A percentile compares a stretch with the other conserved stretches of the same genome.
These are phyloP conservation scores for Ogataea nakhonphanomensis DNA, from an alignment of 805 yeast genomes.

Conservation along the genomic window DNA sequence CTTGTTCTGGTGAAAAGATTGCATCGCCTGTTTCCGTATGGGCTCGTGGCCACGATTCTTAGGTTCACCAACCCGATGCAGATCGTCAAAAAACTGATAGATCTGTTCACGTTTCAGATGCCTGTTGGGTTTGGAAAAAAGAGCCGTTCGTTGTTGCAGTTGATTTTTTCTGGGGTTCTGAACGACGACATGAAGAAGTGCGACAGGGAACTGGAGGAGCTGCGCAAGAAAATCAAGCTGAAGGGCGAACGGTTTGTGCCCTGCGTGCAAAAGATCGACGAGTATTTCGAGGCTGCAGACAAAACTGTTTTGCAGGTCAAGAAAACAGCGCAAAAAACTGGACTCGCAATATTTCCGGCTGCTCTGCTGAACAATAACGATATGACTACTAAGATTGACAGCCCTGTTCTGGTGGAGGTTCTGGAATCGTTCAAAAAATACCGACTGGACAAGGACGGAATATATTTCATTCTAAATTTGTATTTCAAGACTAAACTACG, in stretches of 20 bases:
- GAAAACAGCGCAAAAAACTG: slow-evolving; percentile 26
- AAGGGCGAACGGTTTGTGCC: slow-evolving; percentile 8
- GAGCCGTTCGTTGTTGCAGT: slow-evolving; percentile 64
- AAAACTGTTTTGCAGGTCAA: slow-evolving; percentile 29
- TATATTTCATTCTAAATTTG: slow-evolving; percentile 55
- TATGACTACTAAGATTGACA: slow-evolving; percentile 12
- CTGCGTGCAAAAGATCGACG: slow-evolving; percentile 27
- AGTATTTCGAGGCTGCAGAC: slow-evolving; percentile 28
- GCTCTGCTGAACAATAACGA: slow-evolving; percentile 26
- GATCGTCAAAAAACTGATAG: slow-evolving; percentile 75
- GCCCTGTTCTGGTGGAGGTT: slow-evolving; percentile 14
- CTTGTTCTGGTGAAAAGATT: slow-evolving; percentile 66
- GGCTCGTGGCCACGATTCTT: slow-evolving; percentile 69
- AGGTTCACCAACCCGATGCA: slow-evolving; percentile 84
- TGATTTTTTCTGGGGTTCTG: slow-evolving; percentile 66
- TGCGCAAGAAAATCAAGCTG: slow-evolving; percentile 40
- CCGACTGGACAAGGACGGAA: slow-evolving; percentile 29
- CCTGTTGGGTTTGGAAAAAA: slow-evolving; percentile 43
- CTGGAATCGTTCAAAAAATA: slow-evolving; percentile 19
- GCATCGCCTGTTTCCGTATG: slow-evolving; percentile 79
- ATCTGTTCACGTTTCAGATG: slow-evolving; percentile 77
- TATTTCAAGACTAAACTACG: slow-evolving; percentile 62
- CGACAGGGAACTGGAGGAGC: slow-evolving; percentile 46
- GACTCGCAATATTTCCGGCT: slow-evolving; percentile 25
- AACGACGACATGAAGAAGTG: slow-evolving; percentile 72